Conservation (phyloP, 2,329 filamentous ascomycete genomes). For the Nigrospora osmanthi region DNA sequence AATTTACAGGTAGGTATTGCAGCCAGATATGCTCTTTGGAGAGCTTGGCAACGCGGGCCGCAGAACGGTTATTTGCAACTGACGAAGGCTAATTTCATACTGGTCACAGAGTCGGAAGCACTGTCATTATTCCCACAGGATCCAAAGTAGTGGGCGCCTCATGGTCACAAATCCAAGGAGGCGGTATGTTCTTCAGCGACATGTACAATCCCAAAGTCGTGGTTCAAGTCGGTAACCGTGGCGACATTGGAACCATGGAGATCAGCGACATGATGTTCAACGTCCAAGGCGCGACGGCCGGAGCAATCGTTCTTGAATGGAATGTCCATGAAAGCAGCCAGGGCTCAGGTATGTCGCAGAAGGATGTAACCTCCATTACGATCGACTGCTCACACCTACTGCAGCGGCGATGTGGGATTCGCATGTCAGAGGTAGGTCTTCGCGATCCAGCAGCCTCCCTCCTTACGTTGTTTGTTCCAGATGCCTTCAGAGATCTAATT, state of each 20-base stretch:
- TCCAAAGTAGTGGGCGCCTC: conserved; percentile 62
- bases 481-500: too few species aligned
- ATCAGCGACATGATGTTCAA: conserved; percentile 63
- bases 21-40: too few species aligned
- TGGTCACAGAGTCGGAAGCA: too few species aligned
- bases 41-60: too few species aligned
- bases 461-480: too few species aligned
- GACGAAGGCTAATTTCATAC: too few species aligned
- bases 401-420: conserved; percentile 59
- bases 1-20: too few species aligned
- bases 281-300: conserved; percentile 54
- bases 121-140: conserved; percentile 43
- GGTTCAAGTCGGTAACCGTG: conserved; percentile 55
- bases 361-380: too few species aligned
- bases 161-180: conserved; percentile 62
- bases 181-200: conserved; percentile 49
- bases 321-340: conserved; percentile 50
- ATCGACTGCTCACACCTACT: too few species aligned
- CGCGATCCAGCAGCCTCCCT: too few species aligned
- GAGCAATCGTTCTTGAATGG: conserved; percentile 66
- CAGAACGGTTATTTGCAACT: too few species aligned
- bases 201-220: conserved; percentile 54
- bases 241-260: conserved; percentile 57
- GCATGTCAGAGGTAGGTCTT: conserved; percentile 65
- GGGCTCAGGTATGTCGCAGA: too few species aligned